Percentiles rank a stretch among this genome's conserved stretches.
Conservation (phyloP, 768 basidiomycete species). For the Lentinus brumalis region DNA sequence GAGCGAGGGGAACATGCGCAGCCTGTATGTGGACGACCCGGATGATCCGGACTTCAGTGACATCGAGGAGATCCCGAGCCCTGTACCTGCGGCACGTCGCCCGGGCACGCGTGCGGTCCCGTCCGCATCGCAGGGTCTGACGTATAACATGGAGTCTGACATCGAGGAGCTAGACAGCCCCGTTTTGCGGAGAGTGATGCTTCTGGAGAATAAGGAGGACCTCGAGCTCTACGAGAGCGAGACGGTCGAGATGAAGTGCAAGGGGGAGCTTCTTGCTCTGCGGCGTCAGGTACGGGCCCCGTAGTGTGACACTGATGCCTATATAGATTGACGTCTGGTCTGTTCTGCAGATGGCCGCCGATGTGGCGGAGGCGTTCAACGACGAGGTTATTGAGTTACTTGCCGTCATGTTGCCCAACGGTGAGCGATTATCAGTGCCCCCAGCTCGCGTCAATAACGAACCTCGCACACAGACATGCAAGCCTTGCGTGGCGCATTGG, state of each 20-base stretch:
- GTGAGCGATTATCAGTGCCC: not conserved
- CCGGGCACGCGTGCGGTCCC: conserved; percentile 13
- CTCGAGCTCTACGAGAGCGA: not conserved
- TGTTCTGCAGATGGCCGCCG: not conserved
- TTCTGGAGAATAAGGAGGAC: conserved; percentile 6
- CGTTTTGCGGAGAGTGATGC: not conserved
- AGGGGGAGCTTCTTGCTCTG: conserved; percentile 10
- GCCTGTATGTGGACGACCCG: conserved; percentile 10
- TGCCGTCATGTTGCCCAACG: conserved; percentile 4
- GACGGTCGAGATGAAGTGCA: conserved; percentile 4
- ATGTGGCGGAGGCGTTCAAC: not conserved
- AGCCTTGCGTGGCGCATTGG: conserved; percentile 1
- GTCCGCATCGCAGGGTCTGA: conserved; percentile 14
- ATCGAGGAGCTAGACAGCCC: conserved; percentile 5
- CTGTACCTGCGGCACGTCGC: conserved; percentile 6
- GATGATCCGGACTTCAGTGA: conserved; percentile 18
- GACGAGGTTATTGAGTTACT: conserved; percentile 1
- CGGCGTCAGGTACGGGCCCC: conserved; percentile 14
- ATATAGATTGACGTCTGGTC: not conserved
- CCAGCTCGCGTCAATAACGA: not conserved
- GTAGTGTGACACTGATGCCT: too few species aligned
- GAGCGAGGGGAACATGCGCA: not conserved
- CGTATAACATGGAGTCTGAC: conserved; percentile 9
- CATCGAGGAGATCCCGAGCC: conserved; percentile 20
- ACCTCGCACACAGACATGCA: not conserved